A percentile compares a stretch with the other conserved stretches of the same genome.
Conservation (phyloP, 2,329 filamentous ascomycete species). For the Colletotrichum horii region DNA sequence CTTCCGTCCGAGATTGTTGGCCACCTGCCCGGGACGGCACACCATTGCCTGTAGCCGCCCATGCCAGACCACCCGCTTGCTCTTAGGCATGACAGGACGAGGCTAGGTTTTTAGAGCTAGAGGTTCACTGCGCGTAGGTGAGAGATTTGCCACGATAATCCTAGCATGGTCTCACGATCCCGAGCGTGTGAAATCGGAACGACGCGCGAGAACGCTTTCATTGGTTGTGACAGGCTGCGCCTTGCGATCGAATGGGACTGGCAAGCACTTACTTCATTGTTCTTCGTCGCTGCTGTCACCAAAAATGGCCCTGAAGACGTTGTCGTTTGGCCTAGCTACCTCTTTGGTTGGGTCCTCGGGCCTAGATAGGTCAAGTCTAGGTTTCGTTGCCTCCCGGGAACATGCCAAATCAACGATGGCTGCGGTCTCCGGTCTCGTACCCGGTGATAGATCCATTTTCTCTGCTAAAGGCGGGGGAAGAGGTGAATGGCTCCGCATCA, state of each 20-base stretch:
- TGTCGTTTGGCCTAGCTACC: conserved; percentile 6
- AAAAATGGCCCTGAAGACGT: conserved; percentile 89
- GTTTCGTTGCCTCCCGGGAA: background rate
- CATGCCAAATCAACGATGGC: background rate
- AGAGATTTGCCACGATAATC: background rate
- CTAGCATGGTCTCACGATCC: background rate
- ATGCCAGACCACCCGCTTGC: background rate
- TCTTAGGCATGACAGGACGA: background rate
- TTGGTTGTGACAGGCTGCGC: background rate
- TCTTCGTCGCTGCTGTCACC: conserved; percentile 79
- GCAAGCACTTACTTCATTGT: conserved; percentile 1
- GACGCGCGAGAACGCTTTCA: background rate
- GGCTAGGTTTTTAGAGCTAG: background rate
- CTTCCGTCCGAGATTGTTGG: background rate
- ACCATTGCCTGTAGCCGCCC: background rate
- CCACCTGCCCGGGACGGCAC: background rate
- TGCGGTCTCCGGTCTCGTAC: background rate
- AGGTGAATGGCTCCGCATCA: background rate
- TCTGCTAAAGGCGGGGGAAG: background rate
- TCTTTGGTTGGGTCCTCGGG: background rate
- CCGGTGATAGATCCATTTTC: background rate
- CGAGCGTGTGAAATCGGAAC: background rate
- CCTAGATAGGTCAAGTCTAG: conserved; percentile 5
- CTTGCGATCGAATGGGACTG: background rate
- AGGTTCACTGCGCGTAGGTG: background rate